Evolutionary conservation across 345 rosid species (phyloP).

Genomic region (Dovyalis caffra): DNA sequence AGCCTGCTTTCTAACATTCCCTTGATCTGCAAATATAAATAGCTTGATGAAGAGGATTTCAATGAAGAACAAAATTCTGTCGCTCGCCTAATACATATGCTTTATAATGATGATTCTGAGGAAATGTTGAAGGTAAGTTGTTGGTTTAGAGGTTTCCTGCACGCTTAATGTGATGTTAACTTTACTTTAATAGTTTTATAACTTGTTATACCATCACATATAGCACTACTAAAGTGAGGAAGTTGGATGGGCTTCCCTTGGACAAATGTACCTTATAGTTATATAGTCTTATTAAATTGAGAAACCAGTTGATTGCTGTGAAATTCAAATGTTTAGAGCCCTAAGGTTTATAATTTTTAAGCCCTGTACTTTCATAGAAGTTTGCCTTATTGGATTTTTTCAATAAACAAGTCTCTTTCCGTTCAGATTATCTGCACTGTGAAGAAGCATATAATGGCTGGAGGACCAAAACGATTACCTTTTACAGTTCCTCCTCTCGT

Average conservation of each 20-base stretch:
- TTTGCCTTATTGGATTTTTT: neutral
- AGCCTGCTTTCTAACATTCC: neutral
- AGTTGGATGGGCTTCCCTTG: neutral
- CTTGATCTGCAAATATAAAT: conserved; percentile 1
- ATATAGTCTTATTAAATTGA: neutral
- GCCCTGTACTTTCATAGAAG: neutral
- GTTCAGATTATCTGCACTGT: conserved; percentile 67
- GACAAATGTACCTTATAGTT: neutral
- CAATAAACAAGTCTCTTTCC: neutral
- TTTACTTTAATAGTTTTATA: neutral
- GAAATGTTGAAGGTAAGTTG: conserved; percentile 90
- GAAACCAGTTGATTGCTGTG: neutral
- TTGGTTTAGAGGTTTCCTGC: neutral
- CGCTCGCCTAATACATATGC: conserved; percentile 87
- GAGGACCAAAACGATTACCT: conserved; percentile 87
- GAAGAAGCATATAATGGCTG: conserved; percentile 79
- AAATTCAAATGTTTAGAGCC: neutral
- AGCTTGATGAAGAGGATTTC: conserved; percentile 96
- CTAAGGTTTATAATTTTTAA: neutral
- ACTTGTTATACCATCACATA: neutral
- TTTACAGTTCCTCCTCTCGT: conserved; percentile 92
- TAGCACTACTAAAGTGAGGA: neutral
- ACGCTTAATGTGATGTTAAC: neutral
- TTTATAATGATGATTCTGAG: conserved; percentile 75
- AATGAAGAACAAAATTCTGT: conserved; percentile 95